Percentiles rank a stretch among this genome's conserved stretches.
These are phyloP conservation scores for Amylostereum areolatum DNA, from an alignment of 1,284 basidiomycete genomes.

Conservation along the genomic window DNA sequence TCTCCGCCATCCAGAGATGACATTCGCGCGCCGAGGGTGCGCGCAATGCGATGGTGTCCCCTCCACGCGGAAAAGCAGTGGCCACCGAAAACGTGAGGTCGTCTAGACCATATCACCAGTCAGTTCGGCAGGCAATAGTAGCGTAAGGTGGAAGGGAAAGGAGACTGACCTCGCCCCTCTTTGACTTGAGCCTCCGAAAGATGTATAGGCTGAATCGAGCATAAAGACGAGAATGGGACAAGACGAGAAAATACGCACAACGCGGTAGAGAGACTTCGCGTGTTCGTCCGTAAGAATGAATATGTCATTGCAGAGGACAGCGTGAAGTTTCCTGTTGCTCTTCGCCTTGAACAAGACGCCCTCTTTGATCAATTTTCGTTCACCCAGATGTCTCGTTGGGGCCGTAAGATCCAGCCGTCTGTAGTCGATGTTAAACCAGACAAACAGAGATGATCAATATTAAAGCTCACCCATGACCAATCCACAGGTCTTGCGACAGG, in stretches of 20 bases:
- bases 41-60: slow-evolving; percentile 62
- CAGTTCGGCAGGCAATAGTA: background rate
- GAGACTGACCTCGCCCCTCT: slow-evolving; percentile 30
- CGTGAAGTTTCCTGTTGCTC: slow-evolving; percentile 73
- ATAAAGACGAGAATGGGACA: slow-evolving; percentile 2
- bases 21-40: slow-evolving; percentile 61
- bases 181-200: slow-evolving; percentile 61
- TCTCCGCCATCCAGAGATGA: slow-evolving; percentile 53
- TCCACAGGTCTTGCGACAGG: slow-evolving; percentile 78
- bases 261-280: slow-evolving; percentile 68
- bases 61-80: slow-evolving; percentile 68
- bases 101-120: slow-evolving; percentile 31
- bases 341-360: slow-evolving; percentile 78
- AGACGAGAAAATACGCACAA: slow-evolving; percentile 47
- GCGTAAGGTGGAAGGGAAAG: background rate
- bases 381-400: slow-evolving; percentile 76
- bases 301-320: slow-evolving; percentile 79
- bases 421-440: background rate
- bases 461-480: slow-evolving; percentile 71
- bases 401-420: slow-evolving; percentile 88
- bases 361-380: slow-evolving; percentile 73
- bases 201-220: slow-evolving; percentile 50
- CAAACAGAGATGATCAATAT: background rate
- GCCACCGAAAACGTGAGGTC: slow-evolving; percentile 61
- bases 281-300: slow-evolving; percentile 70